phyloP scores from a whole-genome alignment of 352 stramenopile genomes.

The Saprolegnia parasitica region DNA sequence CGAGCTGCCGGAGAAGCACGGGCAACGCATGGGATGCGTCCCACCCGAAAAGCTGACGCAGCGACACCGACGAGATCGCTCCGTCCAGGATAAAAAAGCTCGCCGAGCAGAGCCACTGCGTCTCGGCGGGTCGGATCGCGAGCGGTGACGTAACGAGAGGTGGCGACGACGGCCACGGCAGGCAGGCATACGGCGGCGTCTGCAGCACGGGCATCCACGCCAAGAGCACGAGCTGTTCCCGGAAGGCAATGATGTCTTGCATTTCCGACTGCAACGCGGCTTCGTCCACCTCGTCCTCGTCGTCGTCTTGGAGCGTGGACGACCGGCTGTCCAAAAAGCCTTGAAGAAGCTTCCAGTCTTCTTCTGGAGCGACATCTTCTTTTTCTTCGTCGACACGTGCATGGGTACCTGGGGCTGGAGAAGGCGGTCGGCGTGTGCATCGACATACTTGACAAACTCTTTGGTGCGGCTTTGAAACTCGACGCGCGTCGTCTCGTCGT shows the following conservation, averaged over 20 bases:
- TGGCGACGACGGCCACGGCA: slow-evolving; percentile 42
- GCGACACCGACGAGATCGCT: slow-evolving; percentile 38
- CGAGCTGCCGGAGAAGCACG: slow-evolving; percentile 48
- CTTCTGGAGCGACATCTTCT: slow-evolving; percentile 6
- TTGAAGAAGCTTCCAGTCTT: slow-evolving; percentile 38
- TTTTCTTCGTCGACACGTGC: background rate
- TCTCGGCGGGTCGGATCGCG: slow-evolving; percentile 39
- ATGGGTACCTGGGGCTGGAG: slow-evolving; percentile 20
- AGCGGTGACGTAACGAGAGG: slow-evolving; percentile 47
- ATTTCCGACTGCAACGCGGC: slow-evolving; percentile 48
- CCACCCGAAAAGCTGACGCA: slow-evolving; percentile 48
- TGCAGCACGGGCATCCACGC: slow-evolving; percentile 54
- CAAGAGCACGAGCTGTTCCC: slow-evolving; percentile 45
- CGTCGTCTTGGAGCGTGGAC: background rate
- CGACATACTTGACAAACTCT: slow-evolving; percentile 65
- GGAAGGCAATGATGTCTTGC: slow-evolving; percentile 47
- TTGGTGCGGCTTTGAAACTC: slow-evolving; percentile 39
- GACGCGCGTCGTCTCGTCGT: background rate
- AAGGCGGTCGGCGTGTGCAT: slow-evolving; percentile 52
- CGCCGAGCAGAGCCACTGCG: slow-evolving; percentile 57
- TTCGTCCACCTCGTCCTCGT: slow-evolving; percentile 37
- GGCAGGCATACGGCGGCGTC: slow-evolving; percentile 34
- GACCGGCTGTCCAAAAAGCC: slow-evolving; percentile 40
- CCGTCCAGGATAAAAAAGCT: slow-evolving; percentile 57
- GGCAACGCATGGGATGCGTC: slow-evolving; percentile 36